Base-by-base conservation (phyloP, 331 rosid genomes). In the Quercus tomentella region DNA sequence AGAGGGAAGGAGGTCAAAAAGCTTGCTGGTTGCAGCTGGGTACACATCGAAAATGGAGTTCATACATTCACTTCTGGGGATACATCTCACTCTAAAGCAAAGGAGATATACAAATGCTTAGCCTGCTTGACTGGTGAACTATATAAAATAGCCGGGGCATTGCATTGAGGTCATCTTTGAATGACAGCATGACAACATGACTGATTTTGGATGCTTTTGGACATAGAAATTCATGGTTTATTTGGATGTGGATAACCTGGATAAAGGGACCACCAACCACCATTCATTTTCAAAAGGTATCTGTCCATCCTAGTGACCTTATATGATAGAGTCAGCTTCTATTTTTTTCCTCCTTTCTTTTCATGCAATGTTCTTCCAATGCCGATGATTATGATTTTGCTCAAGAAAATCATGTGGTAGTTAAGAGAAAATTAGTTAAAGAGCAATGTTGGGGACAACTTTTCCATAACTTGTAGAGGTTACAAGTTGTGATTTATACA, bases 1-100 rank as follows among this genome's bases (percentile, higher is more conserved):
- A 93, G 89, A 86, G 90, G 87, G 37, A 87, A 82, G 63, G 93
- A 91, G 82, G 87, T 73, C 70, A 93, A 84, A 81, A 93, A 89
- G 86, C 74, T 84, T 66, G 87, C 85, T 83, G 94, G 97, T 74
- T 93, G 94, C 70, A 91, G 94, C 84, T 91, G 97, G 97, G 76
- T 93, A 76, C 88, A 81, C 35, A 89, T 88, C 61, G 89, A 86
- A 76, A 87, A 87, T 83, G 87, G 86, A 57, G 79, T 83, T 51
- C 94, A 93, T 78, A 82, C 86, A 73, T 93, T 93, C 83, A 89
- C 90, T 72, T 91, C 94, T 69, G 85, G 89, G 6, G 92, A 88
- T 82, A 71, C 80, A 76, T 83, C 87, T 75, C 97, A 89, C 82
- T 69, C 85, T 65, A 75, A 83, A 84, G 83, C 88, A 69, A 88